Evolutionary conservation across 208 protist species (phyloP).

Genomic region (Leishmania aethiopica): DNA sequence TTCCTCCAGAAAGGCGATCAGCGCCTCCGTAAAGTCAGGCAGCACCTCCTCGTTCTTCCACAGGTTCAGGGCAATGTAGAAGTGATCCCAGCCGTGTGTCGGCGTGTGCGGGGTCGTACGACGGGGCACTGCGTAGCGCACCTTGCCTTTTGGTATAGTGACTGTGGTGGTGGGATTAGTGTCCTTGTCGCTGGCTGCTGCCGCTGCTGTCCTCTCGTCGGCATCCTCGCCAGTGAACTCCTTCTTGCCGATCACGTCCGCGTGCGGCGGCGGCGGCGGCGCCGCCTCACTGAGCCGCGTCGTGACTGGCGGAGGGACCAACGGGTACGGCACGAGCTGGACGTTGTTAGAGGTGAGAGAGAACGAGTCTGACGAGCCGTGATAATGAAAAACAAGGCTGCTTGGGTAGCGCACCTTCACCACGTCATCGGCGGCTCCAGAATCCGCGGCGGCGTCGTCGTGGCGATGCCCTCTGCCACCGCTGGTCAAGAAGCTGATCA

Average conservation of each 20-base stretch:
- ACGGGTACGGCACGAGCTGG: constrained; percentile 27
- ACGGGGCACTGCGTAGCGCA: constrained; percentile 39
- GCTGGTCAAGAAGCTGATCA: background rate
- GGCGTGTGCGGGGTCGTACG: constrained; percentile 20
- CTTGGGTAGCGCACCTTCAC: constrained; percentile 16
- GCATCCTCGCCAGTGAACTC: background rate
- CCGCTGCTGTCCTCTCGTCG: background rate
- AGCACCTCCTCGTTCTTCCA: constrained; percentile 71
- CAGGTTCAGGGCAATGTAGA: constrained; percentile 78
- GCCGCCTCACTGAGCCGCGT: background rate
- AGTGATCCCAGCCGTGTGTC: constrained; percentile 63
- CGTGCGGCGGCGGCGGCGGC: background rate
- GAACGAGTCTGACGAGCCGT: background rate
- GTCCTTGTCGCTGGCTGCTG: background rate
- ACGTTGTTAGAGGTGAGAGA: constrained; percentile 19
- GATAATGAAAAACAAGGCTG: background rate
- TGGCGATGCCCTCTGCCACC: background rate
- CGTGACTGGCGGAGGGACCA: background rate
- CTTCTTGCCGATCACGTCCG: background rate
- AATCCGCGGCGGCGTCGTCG: background rate
- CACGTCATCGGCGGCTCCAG: background rate
- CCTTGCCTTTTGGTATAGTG: constrained; percentile 22
- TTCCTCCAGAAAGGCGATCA: constrained; percentile 69
- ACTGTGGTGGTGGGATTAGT: constrained; percentile 1
- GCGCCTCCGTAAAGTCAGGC: constrained; percentile 62